Base-by-base conservation (phyloP, 805 yeast genomes). In the Ogataea saltuana region DNA sequence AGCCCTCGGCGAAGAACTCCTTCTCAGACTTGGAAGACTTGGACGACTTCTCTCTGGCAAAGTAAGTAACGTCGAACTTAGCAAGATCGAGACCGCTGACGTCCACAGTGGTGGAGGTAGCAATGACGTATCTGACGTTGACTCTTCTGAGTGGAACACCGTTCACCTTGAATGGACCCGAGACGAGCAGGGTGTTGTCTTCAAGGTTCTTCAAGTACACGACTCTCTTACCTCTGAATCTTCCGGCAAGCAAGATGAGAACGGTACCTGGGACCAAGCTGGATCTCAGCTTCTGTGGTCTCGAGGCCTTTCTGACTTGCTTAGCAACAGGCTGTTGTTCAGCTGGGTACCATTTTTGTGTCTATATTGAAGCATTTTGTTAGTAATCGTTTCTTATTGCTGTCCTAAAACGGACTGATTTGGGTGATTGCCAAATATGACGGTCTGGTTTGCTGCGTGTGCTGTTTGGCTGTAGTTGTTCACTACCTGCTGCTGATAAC, bases 121-220 rank as follows among this genome's bases (percentile, higher is more conserved):
- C 98, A 76, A 91, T 91, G 63, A 93, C 99, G 78, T 91, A 93
- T 75, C 96, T 88, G 64, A 97, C 84, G 74, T 91, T 93, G 63
- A 91, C 98, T 82, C 97, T 88, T 85, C 98, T 89, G 74, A 91
- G 81, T 72, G 99, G 98, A 61, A 91, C 99, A 80, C 99, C 99
- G 79, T 91, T 91, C 67, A 91, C 88, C 83, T 93, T 91, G 96
- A 91, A 93, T 67, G 99, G 99, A 72, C 99, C 99, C 52, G 97
- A 77, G 55, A 91, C 96, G 69, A 91, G 85, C 66, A 91, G 79
- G 57, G 97, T 91, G 88, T 88, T 88, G 83, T 93, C 98, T 78
- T 89, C 96, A 70, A 93, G 82, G 74, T 85, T 76, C 85, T 91
- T 91, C 73, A 91, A 84, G 85, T 85, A 86, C 58, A 91, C 98